A percentile compares a stretch with the other conserved stretches of the same genome.
These are phyloP conservation scores for Nidularia sp. DNA, from an alignment of 768 basidiomycete genomes.

Conservation along the genomic window DNA sequence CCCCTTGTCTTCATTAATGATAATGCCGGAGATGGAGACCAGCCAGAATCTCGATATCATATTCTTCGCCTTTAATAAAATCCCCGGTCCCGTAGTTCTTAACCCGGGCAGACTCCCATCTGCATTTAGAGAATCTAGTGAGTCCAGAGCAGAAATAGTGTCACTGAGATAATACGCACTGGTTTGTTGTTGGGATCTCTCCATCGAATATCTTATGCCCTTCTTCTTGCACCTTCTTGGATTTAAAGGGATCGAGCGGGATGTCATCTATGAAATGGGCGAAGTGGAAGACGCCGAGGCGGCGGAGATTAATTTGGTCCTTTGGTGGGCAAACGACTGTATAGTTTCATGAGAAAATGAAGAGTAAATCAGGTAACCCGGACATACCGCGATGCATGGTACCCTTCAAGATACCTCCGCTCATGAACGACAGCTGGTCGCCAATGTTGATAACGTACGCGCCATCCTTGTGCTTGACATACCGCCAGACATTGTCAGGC, in stretches of 20 bases:
- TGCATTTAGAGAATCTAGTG: slow-evolving; percentile 1
- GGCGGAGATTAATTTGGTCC: slow-evolving; percentile 21
- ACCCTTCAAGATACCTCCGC: slow-evolving; percentile 26
- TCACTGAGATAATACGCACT: slow-evolving; percentile 10
- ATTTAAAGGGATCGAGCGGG: slow-evolving; percentile 20
- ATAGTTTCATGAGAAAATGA: not conserved
- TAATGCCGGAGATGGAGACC: slow-evolving; percentile 18
- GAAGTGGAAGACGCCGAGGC: slow-evolving; percentile 29
- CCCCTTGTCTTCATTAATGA: not conserved
- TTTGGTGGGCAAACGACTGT: slow-evolving; percentile 25
- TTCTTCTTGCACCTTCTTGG: slow-evolving; percentile 22
- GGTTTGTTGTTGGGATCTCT: slow-evolving; percentile 21
- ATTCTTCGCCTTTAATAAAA: slow-evolving; percentile 26
- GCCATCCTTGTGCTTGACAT: slow-evolving; percentile 25
- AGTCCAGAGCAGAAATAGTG: not conserved
- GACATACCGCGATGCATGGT: slow-evolving; percentile 27
- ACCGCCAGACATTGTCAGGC: slow-evolving; percentile 30
- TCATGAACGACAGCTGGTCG: slow-evolving; percentile 29
- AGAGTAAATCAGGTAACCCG: not conserved
- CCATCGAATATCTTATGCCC: slow-evolving; percentile 22
- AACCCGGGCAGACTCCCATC: slow-evolving; percentile 26
- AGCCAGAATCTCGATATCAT: slow-evolving; percentile 27
- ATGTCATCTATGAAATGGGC: slow-evolving; percentile 23
- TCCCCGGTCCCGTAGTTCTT: slow-evolving; percentile 25
- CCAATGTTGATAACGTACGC: slow-evolving; percentile 30